Conservation (phyloP, 306 rosid species). For the Prunus armeniaca region DNA sequence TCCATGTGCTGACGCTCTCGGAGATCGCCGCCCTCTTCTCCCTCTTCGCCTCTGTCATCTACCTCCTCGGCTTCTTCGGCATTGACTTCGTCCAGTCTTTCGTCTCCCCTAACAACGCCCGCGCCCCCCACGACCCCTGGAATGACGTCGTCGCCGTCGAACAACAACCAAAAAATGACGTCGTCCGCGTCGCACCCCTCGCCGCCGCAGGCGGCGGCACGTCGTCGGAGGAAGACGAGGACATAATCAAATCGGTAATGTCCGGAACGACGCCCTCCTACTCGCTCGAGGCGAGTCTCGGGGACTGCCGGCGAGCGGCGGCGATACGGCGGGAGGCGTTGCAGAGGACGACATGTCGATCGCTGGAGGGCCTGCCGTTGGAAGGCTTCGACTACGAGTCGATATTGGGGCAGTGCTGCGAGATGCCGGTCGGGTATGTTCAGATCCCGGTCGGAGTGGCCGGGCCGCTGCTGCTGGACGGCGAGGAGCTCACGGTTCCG, state of each 20-base stretch:
- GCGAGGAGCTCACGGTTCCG: conserved; percentile 23
- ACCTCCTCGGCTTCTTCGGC: conserved; percentile 37
- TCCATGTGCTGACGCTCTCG: conserved; percentile 22
- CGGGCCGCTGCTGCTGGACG: conserved; percentile 27
- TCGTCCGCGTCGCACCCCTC: neutral
- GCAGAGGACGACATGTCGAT: conserved; percentile 20
- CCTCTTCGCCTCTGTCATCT: conserved; percentile 28
- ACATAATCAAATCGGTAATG: conserved; percentile 8
- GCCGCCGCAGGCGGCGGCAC: neutral
- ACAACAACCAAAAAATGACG: neutral
- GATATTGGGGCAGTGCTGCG: conserved; percentile 33
- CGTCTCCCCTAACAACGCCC: neutral
- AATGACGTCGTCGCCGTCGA: neutral
- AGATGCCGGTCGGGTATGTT: conserved; percentile 33
- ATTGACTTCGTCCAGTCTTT: conserved; percentile 26
- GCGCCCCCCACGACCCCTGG: conserved; percentile 7
- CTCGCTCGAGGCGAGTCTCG: conserved; percentile 28
- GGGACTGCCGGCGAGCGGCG: conserved; percentile 26
- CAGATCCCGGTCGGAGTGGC: conserved; percentile 33
- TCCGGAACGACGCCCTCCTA: conserved; percentile 18
- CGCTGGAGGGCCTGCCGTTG: conserved; percentile 26
- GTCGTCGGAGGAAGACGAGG: conserved; percentile 14
- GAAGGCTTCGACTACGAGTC: conserved; percentile 38
- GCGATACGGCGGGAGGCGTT: conserved; percentile 24
- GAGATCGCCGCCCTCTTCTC: conserved; percentile 31